Evolutionary conservation across 78 protist species (phyloP).

Genomic region (Dictyostelium discoideum): DNA sequence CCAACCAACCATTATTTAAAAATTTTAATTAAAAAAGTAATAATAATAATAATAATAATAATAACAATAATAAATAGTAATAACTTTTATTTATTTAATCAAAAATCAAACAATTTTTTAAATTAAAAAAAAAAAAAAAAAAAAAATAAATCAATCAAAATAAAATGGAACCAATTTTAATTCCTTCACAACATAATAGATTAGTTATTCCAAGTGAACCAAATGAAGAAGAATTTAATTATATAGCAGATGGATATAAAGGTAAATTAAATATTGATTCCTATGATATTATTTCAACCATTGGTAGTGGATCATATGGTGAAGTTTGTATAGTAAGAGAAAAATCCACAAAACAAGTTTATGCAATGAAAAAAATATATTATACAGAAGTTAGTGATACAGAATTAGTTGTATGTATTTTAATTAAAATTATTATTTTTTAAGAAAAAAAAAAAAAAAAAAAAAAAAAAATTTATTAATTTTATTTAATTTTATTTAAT

Average conservation of each 20-base stretch:
- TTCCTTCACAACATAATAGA: slow-evolving; percentile 60
- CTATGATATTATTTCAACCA: slow-evolving; percentile 43
- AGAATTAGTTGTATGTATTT: slow-evolving; percentile 59
- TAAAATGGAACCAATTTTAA: slow-evolving; percentile 68
- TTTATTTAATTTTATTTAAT: neutral
- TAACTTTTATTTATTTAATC: neutral
- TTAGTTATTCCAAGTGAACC: slow-evolving; percentile 46
- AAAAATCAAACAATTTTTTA: neutral
- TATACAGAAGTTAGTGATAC: slow-evolving; percentile 34
- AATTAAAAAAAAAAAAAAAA: too few species aligned
- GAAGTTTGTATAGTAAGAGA: slow-evolving; percentile 58
- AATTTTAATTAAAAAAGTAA: neutral
- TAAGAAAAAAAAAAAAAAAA: neutral
- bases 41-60: neutral
- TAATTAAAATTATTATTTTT: neutral
- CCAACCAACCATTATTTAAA: too few species aligned
- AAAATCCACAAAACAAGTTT: slow-evolving; percentile 24
- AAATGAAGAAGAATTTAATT: slow-evolving; percentile 61
- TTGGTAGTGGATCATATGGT: slow-evolving; percentile 78
- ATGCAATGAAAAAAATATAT: slow-evolving; percentile 59
- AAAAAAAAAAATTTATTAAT: neutral
- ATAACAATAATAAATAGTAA: neutral
- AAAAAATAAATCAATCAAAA: neutral
- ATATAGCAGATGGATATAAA: neutral
- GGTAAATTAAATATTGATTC: slow-evolving; percentile 7